Evolutionary conservation across 2,329 filamentous ascomycete genomes (phyloP), one percentile per base, ranked within the genome.

Genomic region (Neonectria punicea): DNA sequence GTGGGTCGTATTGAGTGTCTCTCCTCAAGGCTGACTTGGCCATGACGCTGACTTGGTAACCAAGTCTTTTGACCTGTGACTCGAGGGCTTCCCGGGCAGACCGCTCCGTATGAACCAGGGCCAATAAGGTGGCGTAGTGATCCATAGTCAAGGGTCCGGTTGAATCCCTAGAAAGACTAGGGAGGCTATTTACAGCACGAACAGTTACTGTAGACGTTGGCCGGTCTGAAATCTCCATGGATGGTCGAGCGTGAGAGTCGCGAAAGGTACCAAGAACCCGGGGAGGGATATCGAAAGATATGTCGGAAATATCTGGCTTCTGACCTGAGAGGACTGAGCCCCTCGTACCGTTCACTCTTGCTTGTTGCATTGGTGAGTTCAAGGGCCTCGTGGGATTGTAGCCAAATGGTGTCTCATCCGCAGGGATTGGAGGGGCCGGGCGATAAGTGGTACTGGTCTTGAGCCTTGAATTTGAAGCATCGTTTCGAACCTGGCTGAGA

Each of bases 71-170:
- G 34, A 90, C 86, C 62, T 89, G 83, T 2, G 80, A 78, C 73
- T 90, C 89, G 5, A 91, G 82, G 4, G 82, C 80, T 61, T 84
- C 80, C 5, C 89, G 83, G 5, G 86, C 85, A 1, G 82, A 81
- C 28, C 87, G 86, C 73, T 91, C 89, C 1, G 82, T 81, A 61
- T 88, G 82, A 28, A 90, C 80, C 60, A 90, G 80, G 16, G 82
- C 80, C 30, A 85, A 74, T 16, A 90, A 79, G 2, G 80, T 82
- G 7, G 80, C 80, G 65, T 86, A 86, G 54, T 87, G 82, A 53
- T 87, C 84, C 16, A 77, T 73, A 2, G 80, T 80, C 22, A 83
- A 77, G 1, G 75, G 63, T 8, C 74, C 76, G 7, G 71, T 58
- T 3, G 68, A 70, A 13, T 80, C 78, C 39, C 75, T 78, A 4